These are phyloP conservation scores for Polysphondylium violaceum DNA, from an alignment of 78 protist genomes.

Conservation along the genomic window DNA sequence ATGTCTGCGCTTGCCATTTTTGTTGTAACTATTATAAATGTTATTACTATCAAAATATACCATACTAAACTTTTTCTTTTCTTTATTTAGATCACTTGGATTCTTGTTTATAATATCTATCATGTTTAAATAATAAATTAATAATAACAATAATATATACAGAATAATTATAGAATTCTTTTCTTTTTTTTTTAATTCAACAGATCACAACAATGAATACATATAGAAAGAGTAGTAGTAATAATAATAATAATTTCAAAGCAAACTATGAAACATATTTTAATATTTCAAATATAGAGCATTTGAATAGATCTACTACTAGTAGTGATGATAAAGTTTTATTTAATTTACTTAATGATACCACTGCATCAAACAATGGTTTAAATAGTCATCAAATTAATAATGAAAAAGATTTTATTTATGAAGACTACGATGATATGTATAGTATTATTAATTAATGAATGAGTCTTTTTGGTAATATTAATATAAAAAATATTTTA, in stretches of 20 bases:
- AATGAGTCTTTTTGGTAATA: background rate
- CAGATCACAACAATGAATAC: background rate
- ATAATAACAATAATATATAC: background rate
- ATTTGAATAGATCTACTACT: background rate
- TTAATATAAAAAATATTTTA: background rate
- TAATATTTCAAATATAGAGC: background rate
- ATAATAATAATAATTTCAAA: background rate
- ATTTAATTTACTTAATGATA: background rate
- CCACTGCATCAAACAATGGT: background rate
- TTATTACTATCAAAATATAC: background rate
- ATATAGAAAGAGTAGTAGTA: background rate
- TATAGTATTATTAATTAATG: background rate
- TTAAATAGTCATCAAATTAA: background rate
- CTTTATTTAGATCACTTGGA: slow-evolving; percentile 54
- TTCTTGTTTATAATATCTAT: slow-evolving; percentile 26
- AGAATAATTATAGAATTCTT: background rate
- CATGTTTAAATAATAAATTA: slow-evolving; percentile 18
- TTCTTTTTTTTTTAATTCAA: background rate
- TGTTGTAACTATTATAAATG: slow-evolving; percentile 6
- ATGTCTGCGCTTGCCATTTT: slow-evolving; percentile 48
- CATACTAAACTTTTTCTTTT: background rate
- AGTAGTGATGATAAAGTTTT: background rate
- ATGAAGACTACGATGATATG: background rate
- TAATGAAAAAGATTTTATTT: no score
- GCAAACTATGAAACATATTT: background rate